Evolutionary conservation across 768 basidiomycete genomes (phyloP).

Genomic region (Panellus pusillus): DNA sequence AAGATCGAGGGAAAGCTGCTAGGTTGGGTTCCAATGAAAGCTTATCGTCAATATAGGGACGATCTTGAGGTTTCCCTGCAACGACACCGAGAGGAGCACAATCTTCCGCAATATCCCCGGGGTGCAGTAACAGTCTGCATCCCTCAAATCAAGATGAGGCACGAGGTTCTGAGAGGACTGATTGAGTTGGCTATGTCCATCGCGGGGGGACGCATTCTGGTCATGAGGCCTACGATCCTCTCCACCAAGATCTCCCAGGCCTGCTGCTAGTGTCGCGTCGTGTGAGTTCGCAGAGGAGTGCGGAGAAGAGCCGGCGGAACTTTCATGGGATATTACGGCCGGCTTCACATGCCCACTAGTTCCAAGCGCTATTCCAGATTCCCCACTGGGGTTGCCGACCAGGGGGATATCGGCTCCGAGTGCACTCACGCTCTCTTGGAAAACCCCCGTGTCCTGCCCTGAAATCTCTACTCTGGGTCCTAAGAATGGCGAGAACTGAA

Average conservation of each 20-base stretch:
- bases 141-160: too few species aligned
- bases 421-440: background rate
- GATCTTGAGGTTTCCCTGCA: too few species aligned
- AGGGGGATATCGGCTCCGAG: background rate
- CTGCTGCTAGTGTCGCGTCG: background rate
- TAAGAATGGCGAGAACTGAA: conserved; percentile 17
- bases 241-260: background rate
- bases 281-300: background rate
- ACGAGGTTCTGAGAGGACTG: background rate
- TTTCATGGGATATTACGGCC: background rate
- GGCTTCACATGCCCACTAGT: background rate
- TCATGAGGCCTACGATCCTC: too few species aligned
- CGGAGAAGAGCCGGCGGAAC: too few species aligned
- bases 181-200: conserved; percentile 1
- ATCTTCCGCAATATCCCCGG: too few species aligned
- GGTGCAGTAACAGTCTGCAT: too few species aligned
- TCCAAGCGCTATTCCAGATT: background rate
- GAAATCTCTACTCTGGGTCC: background rate
- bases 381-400: too few species aligned
- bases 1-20: too few species aligned
- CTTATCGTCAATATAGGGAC: too few species aligned
- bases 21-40: background rate
- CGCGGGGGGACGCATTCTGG: background rate
- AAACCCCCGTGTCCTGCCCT: background rate
- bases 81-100: too few species aligned